These are phyloP conservation scores for Ceratorhiza oryzae-sativae DNA, from an alignment of 1,284 basidiomycete genomes.

Conservation along the genomic window DNA sequence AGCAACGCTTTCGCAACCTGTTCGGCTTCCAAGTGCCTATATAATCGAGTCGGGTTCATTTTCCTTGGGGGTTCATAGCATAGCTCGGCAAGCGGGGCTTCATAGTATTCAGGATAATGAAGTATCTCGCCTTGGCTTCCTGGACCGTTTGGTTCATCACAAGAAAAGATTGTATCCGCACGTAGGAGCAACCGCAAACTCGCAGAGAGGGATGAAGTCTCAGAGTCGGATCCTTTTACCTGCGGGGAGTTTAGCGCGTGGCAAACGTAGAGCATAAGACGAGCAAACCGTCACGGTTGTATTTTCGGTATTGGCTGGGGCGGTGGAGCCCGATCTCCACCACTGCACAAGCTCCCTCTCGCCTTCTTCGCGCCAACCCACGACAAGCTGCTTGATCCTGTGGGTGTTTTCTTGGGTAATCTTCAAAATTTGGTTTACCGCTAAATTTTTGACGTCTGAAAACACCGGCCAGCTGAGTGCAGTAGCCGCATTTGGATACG, in stretches of 20 bases:
- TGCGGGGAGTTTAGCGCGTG: background rate
- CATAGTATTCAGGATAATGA: constrained; percentile 3
- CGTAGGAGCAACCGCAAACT: constrained; percentile 3
- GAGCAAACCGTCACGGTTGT: too few species aligned
- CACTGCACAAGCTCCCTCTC: background rate
- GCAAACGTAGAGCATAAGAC: too few species aligned
- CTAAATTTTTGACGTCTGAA: background rate
- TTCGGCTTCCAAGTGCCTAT: constrained; percentile 16
- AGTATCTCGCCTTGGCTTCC: background rate
- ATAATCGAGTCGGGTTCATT: background rate
- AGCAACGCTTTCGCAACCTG: background rate
- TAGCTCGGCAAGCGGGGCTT: background rate
- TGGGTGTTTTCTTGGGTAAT: background rate
- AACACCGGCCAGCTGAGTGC: background rate
- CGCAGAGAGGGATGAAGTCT: background rate
- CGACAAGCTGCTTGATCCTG: background rate
- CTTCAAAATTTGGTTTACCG: background rate
- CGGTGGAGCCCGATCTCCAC: background rate
- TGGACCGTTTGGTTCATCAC: background rate
- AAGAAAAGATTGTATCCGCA: constrained; percentile 8
- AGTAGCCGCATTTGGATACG: background rate
- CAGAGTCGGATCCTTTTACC: background rate
- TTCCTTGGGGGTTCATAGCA: background rate
- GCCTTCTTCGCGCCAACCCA: background rate
- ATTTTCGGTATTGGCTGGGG: too few species aligned